Evolutionary conservation across 495 filamentous ascomycete species (phyloP).

Genomic region (Aspergillus saccharolyticus): DNA sequence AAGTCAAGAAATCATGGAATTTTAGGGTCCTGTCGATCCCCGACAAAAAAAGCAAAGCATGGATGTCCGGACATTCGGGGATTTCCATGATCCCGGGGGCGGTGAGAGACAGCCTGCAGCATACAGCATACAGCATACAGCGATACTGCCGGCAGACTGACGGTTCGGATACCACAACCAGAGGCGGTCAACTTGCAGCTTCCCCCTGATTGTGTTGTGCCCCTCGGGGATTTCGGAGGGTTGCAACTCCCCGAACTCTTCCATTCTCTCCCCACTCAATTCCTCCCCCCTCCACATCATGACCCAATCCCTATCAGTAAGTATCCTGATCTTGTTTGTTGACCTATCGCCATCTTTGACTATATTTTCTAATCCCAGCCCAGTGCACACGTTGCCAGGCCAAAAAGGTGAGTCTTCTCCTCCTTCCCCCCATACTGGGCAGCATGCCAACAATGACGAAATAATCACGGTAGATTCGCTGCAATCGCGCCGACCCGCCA

Average conservation of each 20-base stretch:
- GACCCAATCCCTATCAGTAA: slow-evolving; percentile 6
- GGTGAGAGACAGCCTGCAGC: no score
- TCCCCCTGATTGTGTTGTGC: no score
- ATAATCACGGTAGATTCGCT: slow-evolving; percentile 16
- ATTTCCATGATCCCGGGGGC: neutral
- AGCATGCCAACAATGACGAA: neutral
- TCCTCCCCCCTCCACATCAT: neutral
- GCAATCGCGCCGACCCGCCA: slow-evolving; percentile 17
- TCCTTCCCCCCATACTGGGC: neutral
- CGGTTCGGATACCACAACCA: no score
- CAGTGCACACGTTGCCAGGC: slow-evolving; percentile 20
- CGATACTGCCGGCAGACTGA: no score
- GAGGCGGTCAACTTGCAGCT: no score
- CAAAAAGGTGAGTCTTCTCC: slow-evolving; percentile 12
- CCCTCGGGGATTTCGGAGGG: slow-evolving; percentile 6
- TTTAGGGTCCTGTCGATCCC: no score
- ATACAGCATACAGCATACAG: no score
- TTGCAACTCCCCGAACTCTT: slow-evolving; percentile 2
- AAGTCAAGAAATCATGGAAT: no score
- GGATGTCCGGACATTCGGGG: slow-evolving; percentile 9
- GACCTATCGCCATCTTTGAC: no score
- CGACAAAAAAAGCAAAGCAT: no score
- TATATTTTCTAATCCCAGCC: neutral
- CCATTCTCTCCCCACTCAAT: neutral
- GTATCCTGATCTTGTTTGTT: neutral